Percentiles rank a stretch among this genome's conserved stretches.
phyloP scores from a whole-genome alignment of 2,329 filamentous ascomycete species.

The Fusarium subglutinans region DNA sequence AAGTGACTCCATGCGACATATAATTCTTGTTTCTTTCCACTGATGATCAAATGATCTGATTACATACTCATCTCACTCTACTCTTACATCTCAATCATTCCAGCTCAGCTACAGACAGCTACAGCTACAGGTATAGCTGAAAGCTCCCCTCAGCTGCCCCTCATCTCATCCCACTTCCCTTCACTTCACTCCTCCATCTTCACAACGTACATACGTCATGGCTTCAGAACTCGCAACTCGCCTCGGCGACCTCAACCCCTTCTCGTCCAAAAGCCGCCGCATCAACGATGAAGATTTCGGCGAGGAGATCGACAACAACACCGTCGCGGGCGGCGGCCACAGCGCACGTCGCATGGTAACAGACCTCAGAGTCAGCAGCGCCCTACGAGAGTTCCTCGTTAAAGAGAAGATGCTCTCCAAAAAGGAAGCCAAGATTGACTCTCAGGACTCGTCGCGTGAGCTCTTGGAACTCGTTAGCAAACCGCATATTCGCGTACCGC shows the following conservation, averaged over 20 bases:
- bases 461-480: conserved; percentile 63
- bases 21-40: background rate
- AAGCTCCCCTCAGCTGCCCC: conserved; percentile 23
- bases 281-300: conserved; percentile 49
- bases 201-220: conserved; percentile 18
- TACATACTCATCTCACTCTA: background rate
- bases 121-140: background rate
- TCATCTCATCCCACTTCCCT: conserved; percentile 29
- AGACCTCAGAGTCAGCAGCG: conserved; percentile 67
- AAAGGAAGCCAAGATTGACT: conserved; percentile 57
- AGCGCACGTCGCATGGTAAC: conserved; percentile 59
- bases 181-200: conserved; percentile 5
- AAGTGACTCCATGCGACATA: background rate
- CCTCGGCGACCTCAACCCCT: conserved; percentile 46
- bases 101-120: background rate
- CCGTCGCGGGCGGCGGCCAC: conserved; percentile 69
- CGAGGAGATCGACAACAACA: conserved; percentile 48
- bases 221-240: conserved; percentile 43
- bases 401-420: conserved; percentile 61
- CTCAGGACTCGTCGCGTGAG: conserved; percentile 51
- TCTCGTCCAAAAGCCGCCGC: conserved; percentile 36
- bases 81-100: background rate
- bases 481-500: conserved; percentile 66
- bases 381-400: conserved; percentile 64
- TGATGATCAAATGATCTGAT: background rate